A percentile compares a stretch with the other conserved stretches of the same genome.
These are phyloP conservation scores for Leccinellum albellum DNA, from an alignment of 768 basidiomycete species.

Conservation along the genomic window DNA sequence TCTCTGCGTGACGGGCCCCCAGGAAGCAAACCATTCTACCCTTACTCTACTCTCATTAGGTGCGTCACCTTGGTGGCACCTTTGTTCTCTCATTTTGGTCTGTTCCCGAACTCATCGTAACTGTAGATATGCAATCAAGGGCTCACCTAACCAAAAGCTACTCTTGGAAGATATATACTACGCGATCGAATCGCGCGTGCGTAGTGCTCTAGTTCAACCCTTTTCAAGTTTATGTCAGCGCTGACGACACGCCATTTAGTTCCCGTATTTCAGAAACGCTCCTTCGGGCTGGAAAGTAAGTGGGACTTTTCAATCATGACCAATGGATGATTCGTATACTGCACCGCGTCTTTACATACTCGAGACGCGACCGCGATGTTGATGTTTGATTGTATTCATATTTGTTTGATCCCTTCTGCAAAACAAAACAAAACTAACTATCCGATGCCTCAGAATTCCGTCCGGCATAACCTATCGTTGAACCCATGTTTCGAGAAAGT, in stretches of 20 bases:
- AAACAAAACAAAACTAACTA: constrained; percentile 29
- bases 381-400: constrained; percentile 56
- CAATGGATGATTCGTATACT: not conserved
- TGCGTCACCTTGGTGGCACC: constrained; percentile 36
- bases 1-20: constrained; percentile 84
- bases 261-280: constrained; percentile 84
- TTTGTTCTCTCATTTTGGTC: not conserved
- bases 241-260: constrained; percentile 42
- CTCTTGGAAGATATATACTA: constrained; percentile 89
- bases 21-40: constrained; percentile 87
- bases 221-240: not conserved
- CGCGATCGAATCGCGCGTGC: constrained; percentile 82
- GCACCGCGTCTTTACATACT: constrained; percentile 5
- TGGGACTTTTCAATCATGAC: constrained; percentile 4
- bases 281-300: constrained; percentile 92
- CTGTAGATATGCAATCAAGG: constrained; percentile 83
- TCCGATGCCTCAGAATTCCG: constrained; percentile 66
- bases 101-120: constrained; percentile 2
- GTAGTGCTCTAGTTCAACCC: constrained; percentile 26
- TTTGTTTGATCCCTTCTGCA: constrained; percentile 45
- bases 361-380: constrained; percentile 56
- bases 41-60: constrained; percentile 89
- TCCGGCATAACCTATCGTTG: constrained; percentile 84
- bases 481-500: constrained; percentile 92
- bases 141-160: constrained; percentile 82